Percentiles rank a stretch among this genome's conserved stretches.
These are phyloP conservation scores for Ceriops tagal DNA, from an alignment of 345 rosid genomes.

Conservation along the genomic window DNA sequence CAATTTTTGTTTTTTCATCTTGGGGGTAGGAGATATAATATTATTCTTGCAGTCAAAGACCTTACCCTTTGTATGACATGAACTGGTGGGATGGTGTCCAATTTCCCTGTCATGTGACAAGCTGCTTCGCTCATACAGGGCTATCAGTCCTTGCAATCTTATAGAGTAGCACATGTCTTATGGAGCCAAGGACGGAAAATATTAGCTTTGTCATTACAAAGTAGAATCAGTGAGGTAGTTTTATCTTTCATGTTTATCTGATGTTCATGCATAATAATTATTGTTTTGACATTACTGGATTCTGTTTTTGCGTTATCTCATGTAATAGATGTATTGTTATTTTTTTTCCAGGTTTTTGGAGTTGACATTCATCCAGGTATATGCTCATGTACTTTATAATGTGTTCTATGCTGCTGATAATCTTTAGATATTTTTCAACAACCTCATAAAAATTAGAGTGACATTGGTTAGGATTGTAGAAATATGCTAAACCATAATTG, in stretches of 20 bases:
- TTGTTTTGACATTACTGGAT: background rate
- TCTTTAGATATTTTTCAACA: slow-evolving; percentile 1
- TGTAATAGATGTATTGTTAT: slow-evolving; percentile 2
- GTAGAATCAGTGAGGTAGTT: slow-evolving; percentile 81
- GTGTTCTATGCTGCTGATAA: background rate
- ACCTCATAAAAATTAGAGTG: background rate
- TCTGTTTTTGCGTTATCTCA: slow-evolving; percentile 1
- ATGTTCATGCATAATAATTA: background rate
- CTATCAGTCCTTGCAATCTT: slow-evolving; percentile 77
- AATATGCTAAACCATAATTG: background rate
- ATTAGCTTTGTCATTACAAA: slow-evolving; percentile 79
- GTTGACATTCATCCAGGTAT: slow-evolving; percentile 95
- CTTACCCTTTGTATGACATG: background rate
- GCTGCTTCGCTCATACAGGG: slow-evolving; percentile 49
- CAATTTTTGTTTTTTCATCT: no score
- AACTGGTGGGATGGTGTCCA: background rate
- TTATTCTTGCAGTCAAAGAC: background rate
- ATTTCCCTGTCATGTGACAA: background rate
- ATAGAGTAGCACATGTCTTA: slow-evolving; percentile 74
- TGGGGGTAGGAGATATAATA: no score
- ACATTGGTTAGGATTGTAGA: background rate
- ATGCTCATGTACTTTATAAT: background rate
- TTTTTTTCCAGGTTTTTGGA: slow-evolving; percentile 68
- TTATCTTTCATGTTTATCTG: slow-evolving; percentile 1
- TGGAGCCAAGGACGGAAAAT: slow-evolving; percentile 83